These are phyloP conservation scores for Gigaspora rosea DNA, from an alignment of 192 early-diverging fungal species.

Conservation along the genomic window DNA sequence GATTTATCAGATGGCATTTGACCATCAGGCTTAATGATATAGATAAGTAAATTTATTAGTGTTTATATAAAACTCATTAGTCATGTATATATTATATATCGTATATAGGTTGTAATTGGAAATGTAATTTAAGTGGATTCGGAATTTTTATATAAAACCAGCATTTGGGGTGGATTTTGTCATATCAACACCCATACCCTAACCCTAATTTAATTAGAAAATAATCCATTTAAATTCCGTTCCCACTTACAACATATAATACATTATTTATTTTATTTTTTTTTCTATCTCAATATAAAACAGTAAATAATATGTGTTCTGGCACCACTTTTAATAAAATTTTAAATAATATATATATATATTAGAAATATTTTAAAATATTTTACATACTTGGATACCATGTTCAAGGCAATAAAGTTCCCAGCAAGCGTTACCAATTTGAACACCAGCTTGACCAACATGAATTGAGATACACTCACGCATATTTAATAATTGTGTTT, in stretches of 20 bases:
- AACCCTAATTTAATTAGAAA: no score
- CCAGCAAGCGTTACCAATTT: conserved; percentile 99
- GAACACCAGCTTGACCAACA: conserved; percentile 97
- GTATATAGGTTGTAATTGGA: no score
- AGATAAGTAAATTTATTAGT: neutral
- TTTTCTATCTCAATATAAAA: no score
- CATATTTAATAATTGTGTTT: conserved; percentile 47
- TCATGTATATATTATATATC: neutral
- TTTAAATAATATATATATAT: no score
- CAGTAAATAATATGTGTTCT: no score
- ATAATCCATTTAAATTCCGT: no score
- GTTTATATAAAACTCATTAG: neutral
- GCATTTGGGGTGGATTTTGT: no score
- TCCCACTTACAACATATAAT: no score
- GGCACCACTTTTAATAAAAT: neutral
- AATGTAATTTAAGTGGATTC: no score
- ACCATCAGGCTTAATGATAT: neutral
- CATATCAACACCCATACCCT: no score
- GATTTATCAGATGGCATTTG: conserved; percentile 68
- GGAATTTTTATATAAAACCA: no score
- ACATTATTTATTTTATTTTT: no score
- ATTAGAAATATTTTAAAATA: neutral
- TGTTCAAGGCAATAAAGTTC: conserved; percentile 97
- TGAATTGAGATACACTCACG: conserved; percentile 79
- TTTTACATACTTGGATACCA: conserved; percentile 69